A percentile compares a stretch with the other conserved stretches of the same genome.
Conservation (phyloP, 805 yeast species). For the Monosporozyma aquatica region DNA sequence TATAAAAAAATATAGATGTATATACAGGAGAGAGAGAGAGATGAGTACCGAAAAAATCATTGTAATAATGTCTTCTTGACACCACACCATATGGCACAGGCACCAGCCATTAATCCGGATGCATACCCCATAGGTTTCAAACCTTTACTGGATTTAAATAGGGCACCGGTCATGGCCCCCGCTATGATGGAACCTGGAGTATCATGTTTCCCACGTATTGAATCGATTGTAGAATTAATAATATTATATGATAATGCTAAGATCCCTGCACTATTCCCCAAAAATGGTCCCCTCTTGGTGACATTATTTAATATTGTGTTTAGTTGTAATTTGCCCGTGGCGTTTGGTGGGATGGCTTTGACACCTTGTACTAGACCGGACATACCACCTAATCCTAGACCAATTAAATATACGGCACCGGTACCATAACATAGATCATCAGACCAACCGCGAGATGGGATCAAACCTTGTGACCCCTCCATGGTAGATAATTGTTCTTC, state of each 20-base stretch:
- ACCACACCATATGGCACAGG: slow-evolving; percentile 90
- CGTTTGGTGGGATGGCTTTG: slow-evolving; percentile 60
- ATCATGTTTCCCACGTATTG: slow-evolving; percentile 82
- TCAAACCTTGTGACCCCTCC: slow-evolving; percentile 82
- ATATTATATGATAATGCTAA: slow-evolving; percentile 83
- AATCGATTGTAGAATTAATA: slow-evolving; percentile 70
- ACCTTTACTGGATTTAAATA: slow-evolving; percentile 82
- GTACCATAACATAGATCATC: slow-evolving; percentile 98
- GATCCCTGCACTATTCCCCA: slow-evolving; percentile 94
- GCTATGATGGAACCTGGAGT: slow-evolving; percentile 73
- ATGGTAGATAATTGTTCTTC: slow-evolving; percentile 66
- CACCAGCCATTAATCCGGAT: slow-evolving; percentile 75
- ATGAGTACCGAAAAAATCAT: background rate
- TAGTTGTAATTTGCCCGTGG: slow-evolving; percentile 72
- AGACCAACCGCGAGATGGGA: slow-evolving; percentile 96
- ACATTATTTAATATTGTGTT: slow-evolving; percentile 87
- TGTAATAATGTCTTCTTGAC: slow-evolving; percentile 36
- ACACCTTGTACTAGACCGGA: slow-evolving; percentile 86
- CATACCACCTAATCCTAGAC: slow-evolving; percentile 82
- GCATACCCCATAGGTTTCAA: slow-evolving; percentile 80
- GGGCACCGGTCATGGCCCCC: slow-evolving; percentile 87
- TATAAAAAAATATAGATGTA: too few species aligned
- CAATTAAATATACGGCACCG: slow-evolving; percentile 83
- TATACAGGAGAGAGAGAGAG: too few species aligned
- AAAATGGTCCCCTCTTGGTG: slow-evolving; percentile 90